phyloP scores from a whole-genome alignment of 345 rosid genomes.

The Bruguiera gymnorhiza region DNA sequence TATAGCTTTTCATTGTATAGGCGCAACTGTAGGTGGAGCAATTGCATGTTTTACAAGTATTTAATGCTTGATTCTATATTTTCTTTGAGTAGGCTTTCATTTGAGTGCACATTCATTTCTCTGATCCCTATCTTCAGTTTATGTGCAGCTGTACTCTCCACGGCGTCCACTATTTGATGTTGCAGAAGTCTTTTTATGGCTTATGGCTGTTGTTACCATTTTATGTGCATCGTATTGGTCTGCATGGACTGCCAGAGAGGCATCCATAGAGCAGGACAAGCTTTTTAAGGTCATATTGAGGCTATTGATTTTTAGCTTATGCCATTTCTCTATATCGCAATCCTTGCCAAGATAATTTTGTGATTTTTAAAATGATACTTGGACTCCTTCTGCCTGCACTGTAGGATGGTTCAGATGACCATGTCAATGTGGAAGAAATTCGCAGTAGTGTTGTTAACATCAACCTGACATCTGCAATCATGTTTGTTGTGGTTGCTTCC shows the following conservation, averaged over 20 bases:
- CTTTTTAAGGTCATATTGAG: constrained; percentile 61
- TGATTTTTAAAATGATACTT: neutral
- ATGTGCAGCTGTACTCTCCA: constrained; percentile 85
- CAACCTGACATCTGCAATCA: constrained; percentile 66
- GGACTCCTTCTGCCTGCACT: constrained; percentile 28
- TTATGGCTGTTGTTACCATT: constrained; percentile 95
- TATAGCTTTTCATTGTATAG: constrained; percentile 13
- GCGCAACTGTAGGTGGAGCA: neutral
- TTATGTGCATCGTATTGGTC: constrained; percentile 95
- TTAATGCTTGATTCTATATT: constrained; percentile 2
- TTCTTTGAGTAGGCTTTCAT: constrained; percentile 16
- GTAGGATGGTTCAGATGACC: constrained; percentile 81
- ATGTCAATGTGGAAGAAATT: constrained; percentile 37
- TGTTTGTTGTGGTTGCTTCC: constrained; percentile 92
- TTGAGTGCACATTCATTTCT: constrained; percentile 4
- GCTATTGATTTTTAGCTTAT: neutral
- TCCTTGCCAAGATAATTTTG: constrained; percentile 5
- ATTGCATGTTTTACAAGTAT: neutral
- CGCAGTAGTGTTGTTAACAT: constrained; percentile 66
- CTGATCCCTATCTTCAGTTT: constrained; percentile 50
- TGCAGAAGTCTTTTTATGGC: constrained; percentile 98
- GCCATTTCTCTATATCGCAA: neutral
- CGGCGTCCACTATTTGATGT: constrained; percentile 83
- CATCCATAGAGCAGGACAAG: constrained; percentile 85
- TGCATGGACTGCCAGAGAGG: constrained; percentile 87